phyloP scores from a whole-genome alignment of 306 rosid genomes.

The Oxytropis ochrocephala region DNA sequence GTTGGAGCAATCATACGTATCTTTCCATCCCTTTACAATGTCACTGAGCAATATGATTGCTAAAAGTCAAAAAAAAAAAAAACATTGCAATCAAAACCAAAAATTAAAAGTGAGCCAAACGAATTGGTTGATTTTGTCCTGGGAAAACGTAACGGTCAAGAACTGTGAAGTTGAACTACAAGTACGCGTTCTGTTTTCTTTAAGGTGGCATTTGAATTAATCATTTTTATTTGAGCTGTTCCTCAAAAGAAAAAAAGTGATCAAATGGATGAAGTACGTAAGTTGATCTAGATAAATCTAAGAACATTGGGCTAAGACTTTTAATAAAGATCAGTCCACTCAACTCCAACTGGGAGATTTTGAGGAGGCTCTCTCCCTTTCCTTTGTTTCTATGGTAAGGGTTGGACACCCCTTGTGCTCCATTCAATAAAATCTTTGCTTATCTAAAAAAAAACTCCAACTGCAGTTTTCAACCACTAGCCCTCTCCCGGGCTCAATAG shows the following conservation, averaged over 20 bases:
- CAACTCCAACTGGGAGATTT: no score
- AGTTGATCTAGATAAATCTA: background rate
- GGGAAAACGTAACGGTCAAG: constrained; percentile 1
- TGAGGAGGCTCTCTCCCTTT: no score
- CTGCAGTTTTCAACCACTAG: no score
- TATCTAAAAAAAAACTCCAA: no score
- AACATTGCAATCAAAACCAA: background rate
- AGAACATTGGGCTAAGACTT: background rate
- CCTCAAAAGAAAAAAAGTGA: no score
- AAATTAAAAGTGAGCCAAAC: background rate
- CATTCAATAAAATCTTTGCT: no score
- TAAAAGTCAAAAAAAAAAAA: constrained; percentile 19
- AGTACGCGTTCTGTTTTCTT: background rate
- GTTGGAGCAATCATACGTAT: constrained; percentile 12
- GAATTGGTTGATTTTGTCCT: constrained; percentile 10
- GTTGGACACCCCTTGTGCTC: no score
- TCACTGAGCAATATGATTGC: constrained; percentile 16
- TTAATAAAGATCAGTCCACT: background rate
- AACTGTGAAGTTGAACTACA: background rate
- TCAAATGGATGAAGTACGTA: background rate
- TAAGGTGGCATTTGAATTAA: background rate
- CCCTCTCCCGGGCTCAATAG: no score
- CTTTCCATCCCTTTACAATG: constrained; percentile 5
- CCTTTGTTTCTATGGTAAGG: no score
- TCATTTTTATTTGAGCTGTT: background rate